Base-by-base conservation (phyloP, 495 filamentous ascomycete genomes). In the Penicillium bialowiezense region DNA sequence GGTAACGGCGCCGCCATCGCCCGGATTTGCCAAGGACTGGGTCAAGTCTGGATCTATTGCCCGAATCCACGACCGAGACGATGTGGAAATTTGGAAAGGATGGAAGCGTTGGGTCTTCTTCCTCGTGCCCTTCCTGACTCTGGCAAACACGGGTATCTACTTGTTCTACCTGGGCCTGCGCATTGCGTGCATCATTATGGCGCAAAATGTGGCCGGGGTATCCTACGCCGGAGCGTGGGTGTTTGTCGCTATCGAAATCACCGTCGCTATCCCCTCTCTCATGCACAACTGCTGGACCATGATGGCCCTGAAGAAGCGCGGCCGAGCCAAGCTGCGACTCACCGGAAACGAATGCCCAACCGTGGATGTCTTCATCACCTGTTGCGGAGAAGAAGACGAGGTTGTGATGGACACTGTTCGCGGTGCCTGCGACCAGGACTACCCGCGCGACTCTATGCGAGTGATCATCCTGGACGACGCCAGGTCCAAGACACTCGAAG, bases 391-490 rank as follows among this genome's bases (percentile, higher is more conserved):
- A 49, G 72, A 75, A 0, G 63, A 78, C 12, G 77, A 75, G 18
- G 56, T 82, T 5, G 67, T 82, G n/a, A 50, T 80, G 2, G 76
- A 82, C 52, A 83, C 79, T 2, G 63, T 72, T 5, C 62, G 67
- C 23, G 79, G 74, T 19, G 73, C 78, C 2, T 59, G 59, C 32
- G 62, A 67, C 20, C 55, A 73, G 34, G 76, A 82, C 50, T 83
- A 80, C 51, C 79, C 79, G 0, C 38, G 18, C 21, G 63, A 79
- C 42, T 59, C 58, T 3, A 77, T 78, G 51, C 60, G 78, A 21
- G 67, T 81, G 3, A 65, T 81, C 20, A 60, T 82, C 4, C 55
- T 74, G n/a, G 79, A 83, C 44, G 79, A 83, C 49, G 76, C 57
- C 18, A 58, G 60, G 21, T 70, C 65, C 10, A 50, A 54, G 0